These are phyloP conservation scores for Leptomonas seymouri DNA, from an alignment of 208 protist species.

Conservation along the genomic window DNA sequence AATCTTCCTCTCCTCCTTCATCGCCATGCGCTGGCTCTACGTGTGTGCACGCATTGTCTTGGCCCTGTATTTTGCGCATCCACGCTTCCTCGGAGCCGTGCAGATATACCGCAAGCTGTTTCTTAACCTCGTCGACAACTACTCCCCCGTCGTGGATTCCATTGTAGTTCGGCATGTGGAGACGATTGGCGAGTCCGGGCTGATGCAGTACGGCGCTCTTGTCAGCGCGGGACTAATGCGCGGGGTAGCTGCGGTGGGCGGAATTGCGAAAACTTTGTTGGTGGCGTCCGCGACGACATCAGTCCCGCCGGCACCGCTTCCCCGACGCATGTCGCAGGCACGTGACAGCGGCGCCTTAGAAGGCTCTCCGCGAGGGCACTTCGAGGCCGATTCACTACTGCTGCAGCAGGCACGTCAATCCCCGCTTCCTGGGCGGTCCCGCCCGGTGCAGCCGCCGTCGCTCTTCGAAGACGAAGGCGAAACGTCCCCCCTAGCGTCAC, in stretches of 20 bases:
- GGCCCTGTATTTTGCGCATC: slow-evolving; percentile 66
- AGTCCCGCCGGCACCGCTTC: slow-evolving; percentile 35
- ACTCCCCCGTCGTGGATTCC: slow-evolving; percentile 54
- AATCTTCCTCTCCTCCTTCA: slow-evolving; percentile 59
- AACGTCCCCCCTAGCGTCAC: neutral
- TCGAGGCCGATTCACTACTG: neutral
- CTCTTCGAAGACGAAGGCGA: slow-evolving; percentile 22
- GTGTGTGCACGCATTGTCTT: slow-evolving; percentile 55
- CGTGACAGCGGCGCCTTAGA: slow-evolving; percentile 8
- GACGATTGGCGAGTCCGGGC: slow-evolving; percentile 46
- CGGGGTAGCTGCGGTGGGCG: slow-evolving; percentile 24
- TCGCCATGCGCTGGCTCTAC: slow-evolving; percentile 65
- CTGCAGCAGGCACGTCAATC: neutral
- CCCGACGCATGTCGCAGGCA: slow-evolving; percentile 43
- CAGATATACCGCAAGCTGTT: slow-evolving; percentile 58
- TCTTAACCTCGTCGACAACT: slow-evolving; percentile 43
- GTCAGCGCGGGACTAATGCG: slow-evolving; percentile 36
- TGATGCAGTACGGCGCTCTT: slow-evolving; percentile 47
- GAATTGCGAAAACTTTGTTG: slow-evolving; percentile 50
- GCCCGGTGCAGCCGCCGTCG: slow-evolving; percentile 15
- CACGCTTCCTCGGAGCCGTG: slow-evolving; percentile 59
- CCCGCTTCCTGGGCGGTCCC: neutral
- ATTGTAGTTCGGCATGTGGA: slow-evolving; percentile 60
- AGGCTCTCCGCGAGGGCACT: neutral
- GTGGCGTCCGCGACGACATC: slow-evolving; percentile 32